Evolutionary conservation across 306 rosid species (phyloP).

Genomic region (Prunus armeniaca): DNA sequence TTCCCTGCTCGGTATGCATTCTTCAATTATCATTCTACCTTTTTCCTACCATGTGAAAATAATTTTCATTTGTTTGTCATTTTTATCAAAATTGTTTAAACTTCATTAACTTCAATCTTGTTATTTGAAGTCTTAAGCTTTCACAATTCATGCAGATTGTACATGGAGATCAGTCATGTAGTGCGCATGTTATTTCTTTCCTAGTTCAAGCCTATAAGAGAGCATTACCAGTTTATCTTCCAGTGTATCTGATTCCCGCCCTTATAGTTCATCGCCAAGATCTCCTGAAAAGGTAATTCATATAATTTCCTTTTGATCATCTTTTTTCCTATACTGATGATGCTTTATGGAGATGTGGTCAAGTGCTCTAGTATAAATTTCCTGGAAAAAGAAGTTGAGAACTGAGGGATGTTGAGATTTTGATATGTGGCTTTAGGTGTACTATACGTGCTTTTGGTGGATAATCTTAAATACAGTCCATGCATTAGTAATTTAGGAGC

Average conservation of each 20-base stretch:
- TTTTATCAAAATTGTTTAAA: neutral
- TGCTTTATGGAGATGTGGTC: neutral
- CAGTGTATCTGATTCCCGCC: constrained; percentile 91
- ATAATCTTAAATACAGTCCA: neutral
- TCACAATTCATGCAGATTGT: constrained; percentile 62
- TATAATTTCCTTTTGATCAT: constrained; percentile 10
- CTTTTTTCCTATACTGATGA: neutral
- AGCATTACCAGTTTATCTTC: constrained; percentile 92
- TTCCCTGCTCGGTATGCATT: constrained; percentile 85
- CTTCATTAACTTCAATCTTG: neutral
- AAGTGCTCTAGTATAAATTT: neutral
- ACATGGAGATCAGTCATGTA: constrained; percentile 82
- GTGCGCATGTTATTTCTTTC: constrained; percentile 66
- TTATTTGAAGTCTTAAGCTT: neutral
- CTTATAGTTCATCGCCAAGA: constrained; percentile 88
- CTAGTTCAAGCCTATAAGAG: constrained; percentile 84
- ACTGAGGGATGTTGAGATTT: neutral
- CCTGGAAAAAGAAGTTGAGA: neutral
- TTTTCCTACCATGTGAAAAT: neutral
- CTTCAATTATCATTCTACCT: constrained; percentile 11
- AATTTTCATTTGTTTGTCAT: neutral
- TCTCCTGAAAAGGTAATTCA: constrained; percentile 68
- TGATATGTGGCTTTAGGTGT: neutral
- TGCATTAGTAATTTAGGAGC: neutral
- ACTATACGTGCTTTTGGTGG: neutral